These are phyloP conservation scores for Geotrichum europaeum DNA, from an alignment of 1,139 yeast species.

Conservation along the genomic window DNA sequence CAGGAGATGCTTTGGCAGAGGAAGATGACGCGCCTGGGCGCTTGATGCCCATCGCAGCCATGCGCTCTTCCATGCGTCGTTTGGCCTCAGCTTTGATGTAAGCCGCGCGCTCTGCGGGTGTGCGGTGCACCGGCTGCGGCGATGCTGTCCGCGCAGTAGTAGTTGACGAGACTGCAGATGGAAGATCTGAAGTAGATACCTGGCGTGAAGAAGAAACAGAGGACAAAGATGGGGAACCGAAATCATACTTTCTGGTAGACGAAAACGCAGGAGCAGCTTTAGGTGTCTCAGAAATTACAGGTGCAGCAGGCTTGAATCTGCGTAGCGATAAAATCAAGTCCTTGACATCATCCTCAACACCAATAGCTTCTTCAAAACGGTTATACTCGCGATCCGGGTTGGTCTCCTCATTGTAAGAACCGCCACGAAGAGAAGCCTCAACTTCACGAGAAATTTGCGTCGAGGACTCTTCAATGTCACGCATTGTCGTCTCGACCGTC, in stretches of 20 bases:
- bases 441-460: conserved; percentile 64
- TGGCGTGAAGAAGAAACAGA: background rate
- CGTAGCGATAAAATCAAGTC: conserved; percentile 55
- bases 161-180: conserved; percentile 11
- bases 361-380: conserved; percentile 83
- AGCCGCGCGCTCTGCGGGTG: conserved; percentile 66
- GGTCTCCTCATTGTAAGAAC: conserved; percentile 26
- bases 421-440: conserved; percentile 33
- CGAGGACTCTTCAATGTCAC: conserved; percentile 70
- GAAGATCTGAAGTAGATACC: conserved; percentile 1
- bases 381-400: conserved; percentile 50
- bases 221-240: conserved; percentile 2
- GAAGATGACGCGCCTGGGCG: conserved; percentile 33
- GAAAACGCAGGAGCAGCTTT: conserved; percentile 5
- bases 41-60: conserved; percentile 77
- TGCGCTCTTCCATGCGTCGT: conserved; percentile 78
- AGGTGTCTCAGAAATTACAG: conserved; percentile 6
- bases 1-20: conserved; percentile 30
- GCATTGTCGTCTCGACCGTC: conserved; percentile 45
- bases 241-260: background rate
- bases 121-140: conserved; percentile 23
- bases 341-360: conserved; percentile 63
- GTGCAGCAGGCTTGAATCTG: conserved; percentile 18
- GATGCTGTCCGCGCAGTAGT: conserved; percentile 18
- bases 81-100: conserved; percentile 88